These are phyloP conservation scores for Sarocladiaceae sp. DNA, from an alignment of 2,329 filamentous ascomycete species.

Conservation along the genomic window DNA sequence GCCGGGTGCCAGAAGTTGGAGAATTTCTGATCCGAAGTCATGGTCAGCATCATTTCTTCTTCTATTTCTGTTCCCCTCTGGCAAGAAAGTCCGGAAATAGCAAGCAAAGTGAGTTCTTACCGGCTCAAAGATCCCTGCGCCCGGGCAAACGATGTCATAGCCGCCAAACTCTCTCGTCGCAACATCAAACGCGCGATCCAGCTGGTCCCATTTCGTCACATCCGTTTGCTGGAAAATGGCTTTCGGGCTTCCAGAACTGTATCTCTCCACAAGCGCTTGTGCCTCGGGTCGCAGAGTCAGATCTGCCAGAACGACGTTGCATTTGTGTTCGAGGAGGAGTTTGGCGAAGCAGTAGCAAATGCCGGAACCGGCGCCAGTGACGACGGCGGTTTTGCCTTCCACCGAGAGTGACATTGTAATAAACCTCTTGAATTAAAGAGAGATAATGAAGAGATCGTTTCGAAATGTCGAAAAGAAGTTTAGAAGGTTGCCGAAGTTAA, in stretches of 20 bases:
- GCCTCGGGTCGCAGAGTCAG: slow-evolving; percentile 40
- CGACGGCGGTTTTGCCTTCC: slow-evolving; percentile 37
- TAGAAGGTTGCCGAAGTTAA: no score
- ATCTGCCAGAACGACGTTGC: slow-evolving; percentile 42
- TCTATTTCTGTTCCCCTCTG: no score
- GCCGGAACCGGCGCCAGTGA: slow-evolving; percentile 32
- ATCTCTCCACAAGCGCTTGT: slow-evolving; percentile 14
- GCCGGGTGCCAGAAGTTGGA: slow-evolving; percentile 12
- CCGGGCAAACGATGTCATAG: slow-evolving; percentile 40
- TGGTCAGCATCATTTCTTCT: not conserved
- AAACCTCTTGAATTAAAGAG: no score
- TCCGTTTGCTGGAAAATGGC: slow-evolving; percentile 38
- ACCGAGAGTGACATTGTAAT: slow-evolving; percentile 3
- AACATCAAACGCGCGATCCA: slow-evolving; percentile 24
- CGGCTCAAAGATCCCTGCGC: slow-evolving; percentile 39
- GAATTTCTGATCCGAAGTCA: not conserved
- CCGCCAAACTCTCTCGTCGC: slow-evolving; percentile 23
- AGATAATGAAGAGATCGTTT: no score
- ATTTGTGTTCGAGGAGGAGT: slow-evolving; percentile 34
- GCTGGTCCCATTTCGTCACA: slow-evolving; percentile 27
- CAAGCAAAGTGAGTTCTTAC: not conserved
- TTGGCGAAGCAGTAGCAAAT: slow-evolving; percentile 28
- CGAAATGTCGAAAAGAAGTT: no score
- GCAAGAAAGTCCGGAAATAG: no score
- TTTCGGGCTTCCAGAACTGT: slow-evolving; percentile 12